These are phyloP conservation scores for Malassezia brasiliensis DNA, from an alignment of 1,284 basidiomycete genomes.

Conservation along the genomic window DNA sequence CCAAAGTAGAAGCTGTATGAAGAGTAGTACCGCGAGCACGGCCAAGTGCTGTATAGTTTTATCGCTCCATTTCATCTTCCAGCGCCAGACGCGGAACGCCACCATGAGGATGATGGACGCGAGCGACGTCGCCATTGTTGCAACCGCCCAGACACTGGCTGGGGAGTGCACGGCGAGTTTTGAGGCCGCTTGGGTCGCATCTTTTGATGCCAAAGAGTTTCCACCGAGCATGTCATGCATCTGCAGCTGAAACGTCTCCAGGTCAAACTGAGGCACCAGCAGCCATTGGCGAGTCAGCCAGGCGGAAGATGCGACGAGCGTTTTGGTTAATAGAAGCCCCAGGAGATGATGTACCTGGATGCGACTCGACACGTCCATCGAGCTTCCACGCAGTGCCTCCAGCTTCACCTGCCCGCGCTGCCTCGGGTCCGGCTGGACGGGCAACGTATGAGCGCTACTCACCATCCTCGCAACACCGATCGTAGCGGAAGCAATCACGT, in stretches of 20 bases:
- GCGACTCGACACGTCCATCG: slow-evolving; percentile 8
- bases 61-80: slow-evolving; percentile 25
- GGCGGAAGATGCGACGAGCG: slow-evolving; percentile 39
- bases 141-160: slow-evolving; percentile 36
- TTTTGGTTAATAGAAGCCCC: slow-evolving; percentile 41
- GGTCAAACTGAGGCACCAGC: slow-evolving; percentile 26
- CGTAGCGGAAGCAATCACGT: neutral
- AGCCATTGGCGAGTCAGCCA: slow-evolving; percentile 43
- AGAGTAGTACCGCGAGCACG: slow-evolving; percentile 26
- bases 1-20: slow-evolving; percentile 36
- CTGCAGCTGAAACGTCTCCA: slow-evolving; percentile 7
- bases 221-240: slow-evolving; percentile 1
- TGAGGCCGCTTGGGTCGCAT: neutral
- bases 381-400: slow-evolving; percentile 3
- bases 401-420: slow-evolving; percentile 19
- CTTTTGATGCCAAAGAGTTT: neutral
- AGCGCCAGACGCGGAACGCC: slow-evolving; percentile 40
- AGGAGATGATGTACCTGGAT: slow-evolving; percentile 44
- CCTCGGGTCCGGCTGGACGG: slow-evolving; percentile 13
- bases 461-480: neutral
- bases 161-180: slow-evolving; percentile 5
- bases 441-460: neutral
- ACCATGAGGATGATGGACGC: slow-evolving; percentile 29
- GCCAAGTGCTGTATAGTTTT: slow-evolving; percentile 24
- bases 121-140: slow-evolving; percentile 26